Evolutionary conservation across 75 land plant genomes (phyloP).

Genomic region (Cunninghamia lanceolata): DNA sequence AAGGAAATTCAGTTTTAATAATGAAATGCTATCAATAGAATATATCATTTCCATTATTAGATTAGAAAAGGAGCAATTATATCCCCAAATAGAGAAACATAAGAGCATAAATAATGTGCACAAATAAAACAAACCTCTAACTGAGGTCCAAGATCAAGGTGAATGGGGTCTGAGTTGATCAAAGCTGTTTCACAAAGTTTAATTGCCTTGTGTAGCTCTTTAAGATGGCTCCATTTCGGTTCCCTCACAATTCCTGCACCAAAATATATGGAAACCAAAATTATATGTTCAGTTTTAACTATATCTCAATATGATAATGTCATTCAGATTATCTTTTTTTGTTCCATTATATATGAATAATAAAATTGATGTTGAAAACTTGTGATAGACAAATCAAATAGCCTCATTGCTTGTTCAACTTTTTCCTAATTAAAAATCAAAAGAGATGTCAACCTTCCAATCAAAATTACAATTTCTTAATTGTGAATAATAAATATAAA

Average conservation of each 20-base stretch:
- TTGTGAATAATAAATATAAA: too few relatives aligned
- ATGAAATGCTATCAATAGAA: neutral
- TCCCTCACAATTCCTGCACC: constrained; percentile 41
- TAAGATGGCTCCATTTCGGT: constrained; percentile 74
- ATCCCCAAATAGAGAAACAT: neutral
- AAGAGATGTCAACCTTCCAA: too few relatives aligned
- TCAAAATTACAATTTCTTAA: too few relatives aligned
- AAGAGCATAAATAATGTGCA: neutral
- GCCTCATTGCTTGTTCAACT: too few relatives aligned
- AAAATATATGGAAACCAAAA: neutral
- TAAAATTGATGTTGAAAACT: neutral
- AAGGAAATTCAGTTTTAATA: neutral
- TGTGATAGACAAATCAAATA: neutral
- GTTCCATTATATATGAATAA: neutral
- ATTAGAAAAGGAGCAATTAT: neutral
- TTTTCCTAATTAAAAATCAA: too few relatives aligned
- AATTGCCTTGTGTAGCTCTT: constrained; percentile 56
- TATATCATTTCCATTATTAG: neutral
- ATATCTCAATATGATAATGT: neutral
- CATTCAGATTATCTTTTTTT: neutral
- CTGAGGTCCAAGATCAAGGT: constrained; percentile 45
- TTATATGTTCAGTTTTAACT: neutral
- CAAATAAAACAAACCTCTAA: constrained; percentile 32
- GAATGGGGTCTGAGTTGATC: constrained; percentile 38
- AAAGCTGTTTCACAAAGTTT: constrained; percentile 71